Evolutionary conservation across 2,329 filamentous ascomycete species (phyloP), one percentile per base, ranked within the genome.

Genomic region (Cytospora chrysosperma): DNA sequence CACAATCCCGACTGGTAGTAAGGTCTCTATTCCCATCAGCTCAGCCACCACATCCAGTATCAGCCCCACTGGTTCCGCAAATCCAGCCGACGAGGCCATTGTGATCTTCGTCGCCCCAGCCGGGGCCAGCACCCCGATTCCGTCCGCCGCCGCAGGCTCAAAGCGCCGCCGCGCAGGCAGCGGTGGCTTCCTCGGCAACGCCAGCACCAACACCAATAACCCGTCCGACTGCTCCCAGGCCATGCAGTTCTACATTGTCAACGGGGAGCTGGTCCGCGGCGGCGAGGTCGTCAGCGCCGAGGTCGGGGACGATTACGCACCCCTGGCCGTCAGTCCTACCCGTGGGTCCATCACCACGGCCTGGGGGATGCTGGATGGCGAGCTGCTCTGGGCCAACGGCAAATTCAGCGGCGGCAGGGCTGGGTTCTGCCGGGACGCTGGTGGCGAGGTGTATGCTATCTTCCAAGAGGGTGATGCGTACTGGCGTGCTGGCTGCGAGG

Each of bases 311-410:
- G 27, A 59, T 2, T 71, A 61, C 62, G 64, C 67, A 9, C 59
- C 62, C 1, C 58, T 73, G 57, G 24, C 24, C 4, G 63, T 65
- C 15, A n/a, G 24, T 5, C 63, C 65, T 4, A 13, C 28, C 4
- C 61, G 65, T 19, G 3, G 62, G 19, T 63, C 68, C 40, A 60
- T 63, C 30, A 37, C 56, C 0, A 51, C 47, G 47, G 70, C 70
- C 62, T 67, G 62, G 24, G 61, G 68, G 4, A 55, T 68, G 37
- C 15, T 32, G 24, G 56, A 68, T 30, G 66, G 66, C 21, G 9
- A 62, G n/a, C 64, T 74, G 26, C 63, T 69, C 58, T 74, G 73
- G 73, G 68, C 60, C 61, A 70, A 73, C 59, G 47, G 24, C 6
- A 61, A 53, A 7, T 75, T 75, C 61, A 56, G 57, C 51, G 58